phyloP scores from a whole-genome alignment of 2,329 filamentous ascomycete genomes.

The Bretziella fagacearum region DNA sequence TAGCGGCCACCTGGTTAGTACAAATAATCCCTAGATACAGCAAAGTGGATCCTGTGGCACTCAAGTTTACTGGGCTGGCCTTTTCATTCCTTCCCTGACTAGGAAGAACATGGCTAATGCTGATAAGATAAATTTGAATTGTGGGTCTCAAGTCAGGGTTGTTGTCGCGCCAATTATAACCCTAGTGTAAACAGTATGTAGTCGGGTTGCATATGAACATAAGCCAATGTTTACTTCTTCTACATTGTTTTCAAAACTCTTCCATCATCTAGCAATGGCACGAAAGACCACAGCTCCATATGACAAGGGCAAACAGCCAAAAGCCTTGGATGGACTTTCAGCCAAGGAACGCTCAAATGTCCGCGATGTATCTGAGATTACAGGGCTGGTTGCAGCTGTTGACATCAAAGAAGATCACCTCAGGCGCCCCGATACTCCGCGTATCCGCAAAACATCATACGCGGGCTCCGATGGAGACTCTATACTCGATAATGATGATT shows the following conservation, averaged over 20 bases:
- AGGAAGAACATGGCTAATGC: too few relatives aligned
- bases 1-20: slow-evolving; percentile 2
- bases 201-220: neutral
- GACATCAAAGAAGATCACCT: too few relatives aligned
- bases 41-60: slow-evolving; percentile 1
- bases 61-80: neutral
- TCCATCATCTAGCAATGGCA: too few relatives aligned
- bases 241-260: too few relatives aligned
- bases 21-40: neutral
- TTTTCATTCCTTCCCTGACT: neutral
- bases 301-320: too few relatives aligned
- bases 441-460: neutral
- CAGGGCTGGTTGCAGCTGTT: too few relatives aligned
- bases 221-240: too few relatives aligned
- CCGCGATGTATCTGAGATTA: too few relatives aligned
- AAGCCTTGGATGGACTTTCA: too few relatives aligned
- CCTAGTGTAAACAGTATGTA: neutral
- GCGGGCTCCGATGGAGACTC: neutral
- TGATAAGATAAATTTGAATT: slow-evolving; percentile 4
- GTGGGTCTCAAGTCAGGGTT: neutral
- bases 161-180: neutral
- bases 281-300: too few relatives aligned
- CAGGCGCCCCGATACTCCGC: neutral
- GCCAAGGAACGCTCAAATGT: too few relatives aligned
- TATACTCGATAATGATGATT: neutral